Conservation (phyloP, 495 filamentous ascomycete genomes). For the Stereocaulon alpinum region DNA sequence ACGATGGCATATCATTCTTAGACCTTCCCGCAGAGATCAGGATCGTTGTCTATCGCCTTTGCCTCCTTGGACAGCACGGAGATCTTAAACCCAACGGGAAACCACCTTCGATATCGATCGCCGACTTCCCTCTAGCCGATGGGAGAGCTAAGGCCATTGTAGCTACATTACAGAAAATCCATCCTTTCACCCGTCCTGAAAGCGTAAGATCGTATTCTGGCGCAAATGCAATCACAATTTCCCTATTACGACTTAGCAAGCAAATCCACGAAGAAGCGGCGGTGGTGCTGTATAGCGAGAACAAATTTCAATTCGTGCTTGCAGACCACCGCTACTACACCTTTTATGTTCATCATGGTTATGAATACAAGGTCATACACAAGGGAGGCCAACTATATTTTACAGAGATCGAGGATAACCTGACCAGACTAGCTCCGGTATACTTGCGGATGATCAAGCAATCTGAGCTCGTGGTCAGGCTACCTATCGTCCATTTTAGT, state of each 20-base stretch:
- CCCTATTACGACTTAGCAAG: neutral
- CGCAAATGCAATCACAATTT: neutral
- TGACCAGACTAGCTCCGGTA: neutral
- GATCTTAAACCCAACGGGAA: no score
- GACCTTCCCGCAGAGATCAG: neutral
- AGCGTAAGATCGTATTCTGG: neutral
- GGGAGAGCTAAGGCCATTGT: neutral
- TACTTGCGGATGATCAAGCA: neutral
- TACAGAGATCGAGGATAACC: neutral
- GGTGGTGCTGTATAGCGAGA: slow-evolving; percentile 1
- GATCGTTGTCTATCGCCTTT: neutral
- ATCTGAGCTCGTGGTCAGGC: neutral
- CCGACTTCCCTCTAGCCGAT: neutral
- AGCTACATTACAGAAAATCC: neutral
- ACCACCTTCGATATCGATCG: neutral
- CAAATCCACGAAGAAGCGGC: neutral
- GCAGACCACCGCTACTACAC: neutral
- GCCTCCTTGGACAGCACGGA: neutral
- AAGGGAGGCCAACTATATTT: neutral
- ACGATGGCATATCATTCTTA: neutral
- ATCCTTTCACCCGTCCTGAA: neutral
- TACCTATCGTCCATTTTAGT: neutral
- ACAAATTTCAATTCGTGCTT: neutral
- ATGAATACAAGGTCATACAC: no score
- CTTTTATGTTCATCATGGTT: no score